These are phyloP conservation scores for Dalechampia spathulata DNA, from an alignment of 441 rosid species.

Conservation along the genomic window DNA sequence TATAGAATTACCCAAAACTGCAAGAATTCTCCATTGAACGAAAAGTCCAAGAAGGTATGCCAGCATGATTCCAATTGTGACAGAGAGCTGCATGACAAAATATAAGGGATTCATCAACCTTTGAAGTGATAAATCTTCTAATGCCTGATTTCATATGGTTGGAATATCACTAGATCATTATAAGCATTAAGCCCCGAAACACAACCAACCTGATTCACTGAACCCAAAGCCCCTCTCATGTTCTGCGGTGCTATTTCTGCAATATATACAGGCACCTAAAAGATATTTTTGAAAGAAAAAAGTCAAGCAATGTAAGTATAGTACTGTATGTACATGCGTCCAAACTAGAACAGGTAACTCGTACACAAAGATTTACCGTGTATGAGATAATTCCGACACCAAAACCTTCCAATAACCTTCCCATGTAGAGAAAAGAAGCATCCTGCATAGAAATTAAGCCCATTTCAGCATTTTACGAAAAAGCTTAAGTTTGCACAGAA, in stretches of 20 bases:
- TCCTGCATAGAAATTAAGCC: slow-evolving; percentile 37
- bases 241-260: slow-evolving; percentile 89
- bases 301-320: background rate
- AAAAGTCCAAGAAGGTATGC: slow-evolving; percentile 79
- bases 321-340: background rate
- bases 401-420: slow-evolving; percentile 88
- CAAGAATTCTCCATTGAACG: slow-evolving; percentile 78
- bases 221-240: slow-evolving; percentile 84
- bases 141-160: background rate
- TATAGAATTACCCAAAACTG: slow-evolving; percentile 64
- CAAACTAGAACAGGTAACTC: slow-evolving; percentile 8
- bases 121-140: slow-evolving; percentile 3
- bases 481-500: background rate
- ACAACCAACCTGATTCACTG: slow-evolving; percentile 73
- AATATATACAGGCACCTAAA: slow-evolving; percentile 80
- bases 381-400: slow-evolving; percentile 95
- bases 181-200: background rate
- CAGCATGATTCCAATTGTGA: slow-evolving; percentile 84
- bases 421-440: slow-evolving; percentile 88
- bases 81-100: slow-evolving; percentile 54
- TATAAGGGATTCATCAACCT: background rate
- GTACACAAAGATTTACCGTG: slow-evolving; percentile 43
- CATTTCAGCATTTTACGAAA: background rate
- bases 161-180: slow-evolving; percentile 5
- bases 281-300: slow-evolving; percentile 12